Evolutionary conservation across 2,329 filamentous ascomycete species (phyloP).

Genomic region (Phaeosphaeria sp.): DNA sequence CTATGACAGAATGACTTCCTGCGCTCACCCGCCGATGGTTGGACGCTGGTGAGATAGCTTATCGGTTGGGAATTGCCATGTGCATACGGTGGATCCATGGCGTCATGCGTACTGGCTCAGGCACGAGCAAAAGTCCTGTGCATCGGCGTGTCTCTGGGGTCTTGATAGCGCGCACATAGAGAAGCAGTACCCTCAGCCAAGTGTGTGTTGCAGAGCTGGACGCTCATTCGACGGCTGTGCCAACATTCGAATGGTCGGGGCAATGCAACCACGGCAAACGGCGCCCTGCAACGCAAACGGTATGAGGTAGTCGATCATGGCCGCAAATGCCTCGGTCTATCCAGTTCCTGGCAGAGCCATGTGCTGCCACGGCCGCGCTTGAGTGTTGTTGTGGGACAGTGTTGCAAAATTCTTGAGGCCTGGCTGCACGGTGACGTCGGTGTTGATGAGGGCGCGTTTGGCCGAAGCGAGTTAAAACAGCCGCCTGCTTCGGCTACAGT

Average conservation of each 20-base stretch:
- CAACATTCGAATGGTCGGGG: not conserved
- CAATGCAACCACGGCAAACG: constrained; percentile 19
- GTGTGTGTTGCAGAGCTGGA: constrained; percentile 2
- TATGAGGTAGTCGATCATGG: constrained; percentile 2
- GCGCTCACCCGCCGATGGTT: constrained; percentile 21
- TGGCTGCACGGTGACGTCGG: constrained; percentile 35
- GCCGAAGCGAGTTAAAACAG: constrained; percentile 15
- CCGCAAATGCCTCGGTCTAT: constrained; percentile 12
- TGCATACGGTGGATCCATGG: constrained; percentile 21
- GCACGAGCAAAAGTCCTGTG: constrained; percentile 2
- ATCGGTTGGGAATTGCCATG: constrained; percentile 20
- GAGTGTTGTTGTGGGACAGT: constrained; percentile 28
- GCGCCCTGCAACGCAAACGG: constrained; percentile 13
- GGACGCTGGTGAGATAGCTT: constrained; percentile 22
- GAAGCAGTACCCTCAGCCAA: constrained; percentile 9
- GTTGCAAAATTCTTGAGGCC: constrained; percentile 25
- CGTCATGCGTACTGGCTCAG: constrained; percentile 23
- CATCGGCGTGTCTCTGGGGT: constrained; percentile 10
- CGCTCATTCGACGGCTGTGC: constrained; percentile 23
- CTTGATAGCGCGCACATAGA: not conserved
- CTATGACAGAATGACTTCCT: constrained; percentile 13
- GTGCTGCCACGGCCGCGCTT: constrained; percentile 38
- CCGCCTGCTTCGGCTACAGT: constrained; percentile 3
- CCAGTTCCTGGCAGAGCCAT: constrained; percentile 23
- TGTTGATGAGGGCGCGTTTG: constrained; percentile 23